Conservation (phyloP, 108 stramenopile genomes). For the Fistulifera pelliculosa region DNA sequence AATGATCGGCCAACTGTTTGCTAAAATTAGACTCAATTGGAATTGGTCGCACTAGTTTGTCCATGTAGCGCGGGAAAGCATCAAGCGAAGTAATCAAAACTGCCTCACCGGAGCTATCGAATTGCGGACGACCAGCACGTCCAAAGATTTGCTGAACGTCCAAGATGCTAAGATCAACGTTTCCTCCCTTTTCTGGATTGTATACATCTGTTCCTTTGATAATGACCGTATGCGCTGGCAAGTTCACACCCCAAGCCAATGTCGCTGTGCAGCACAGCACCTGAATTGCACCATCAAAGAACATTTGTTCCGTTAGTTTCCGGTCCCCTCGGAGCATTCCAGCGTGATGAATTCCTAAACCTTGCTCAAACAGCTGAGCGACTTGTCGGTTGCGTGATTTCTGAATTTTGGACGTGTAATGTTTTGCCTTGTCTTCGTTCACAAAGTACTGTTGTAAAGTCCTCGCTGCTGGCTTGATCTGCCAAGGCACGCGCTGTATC, state of each 20-base stretch:
- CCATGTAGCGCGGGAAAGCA: conserved; percentile 84
- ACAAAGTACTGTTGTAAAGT: conserved; percentile 61
- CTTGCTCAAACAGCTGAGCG: conserved; percentile 74
- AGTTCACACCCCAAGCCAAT: conserved; percentile 95
- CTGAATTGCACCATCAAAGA: conserved; percentile 92
- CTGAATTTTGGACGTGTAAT: conserved; percentile 49
- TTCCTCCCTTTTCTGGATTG: conserved; percentile 96
- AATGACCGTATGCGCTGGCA: conserved; percentile 92
- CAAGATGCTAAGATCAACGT: conserved; percentile 89
- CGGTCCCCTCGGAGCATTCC: conserved; percentile 96
- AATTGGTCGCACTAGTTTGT: conserved; percentile 85
- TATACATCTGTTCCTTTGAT: conserved; percentile 99
- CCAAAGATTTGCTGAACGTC: conserved; percentile 98
- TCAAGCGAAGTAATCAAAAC: conserved; percentile 91
- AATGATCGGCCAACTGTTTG: conserved; percentile 92
- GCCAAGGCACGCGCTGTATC: conserved; percentile 79
- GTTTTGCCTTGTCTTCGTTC: conserved; percentile 43
- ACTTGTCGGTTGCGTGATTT: conserved; percentile 89
- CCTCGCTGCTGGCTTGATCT: conserved; percentile 57
- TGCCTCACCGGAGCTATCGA: conserved; percentile 94
- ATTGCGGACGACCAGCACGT: conserved; percentile 49
- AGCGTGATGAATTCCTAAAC: conserved; percentile 98
- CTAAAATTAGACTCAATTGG: conserved; percentile 94
- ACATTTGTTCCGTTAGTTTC: conserved; percentile 91
- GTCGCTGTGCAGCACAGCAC: conserved; percentile 97